A percentile compares a stretch with the other conserved stretches of the same genome.
phyloP scores from a whole-genome alignment of 768 basidiomycete genomes.

The Phanerochaete sordida region DNA sequence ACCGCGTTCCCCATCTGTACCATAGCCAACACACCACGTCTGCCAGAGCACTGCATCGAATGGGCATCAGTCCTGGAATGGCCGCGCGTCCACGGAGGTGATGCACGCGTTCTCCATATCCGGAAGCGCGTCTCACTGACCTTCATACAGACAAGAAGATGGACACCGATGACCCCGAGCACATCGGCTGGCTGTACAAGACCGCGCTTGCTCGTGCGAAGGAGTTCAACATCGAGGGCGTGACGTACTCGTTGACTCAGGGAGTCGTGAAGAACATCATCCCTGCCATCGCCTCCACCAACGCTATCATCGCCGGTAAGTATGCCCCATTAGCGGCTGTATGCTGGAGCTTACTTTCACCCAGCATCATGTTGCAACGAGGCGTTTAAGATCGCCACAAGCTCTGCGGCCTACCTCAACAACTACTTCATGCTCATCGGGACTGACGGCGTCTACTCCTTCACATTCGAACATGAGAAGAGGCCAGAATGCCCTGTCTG shows the following conservation, averaged over 20 bases:
- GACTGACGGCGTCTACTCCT: slow-evolving; percentile 94
- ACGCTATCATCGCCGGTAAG: slow-evolving; percentile 94
- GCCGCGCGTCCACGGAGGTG: slow-evolving; percentile 91
- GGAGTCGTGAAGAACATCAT: slow-evolving; percentile 99
- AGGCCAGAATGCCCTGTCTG: slow-evolving; percentile 95
- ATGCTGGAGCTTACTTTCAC: not conserved
- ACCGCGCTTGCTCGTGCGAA: slow-evolving; percentile 78
- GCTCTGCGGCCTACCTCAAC: slow-evolving; percentile 89
- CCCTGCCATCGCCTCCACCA: slow-evolving; percentile 97
- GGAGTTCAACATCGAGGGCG: slow-evolving; percentile 96
- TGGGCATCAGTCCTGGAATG: slow-evolving; percentile 99
- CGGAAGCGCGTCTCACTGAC: not conserved
- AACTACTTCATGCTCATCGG: slow-evolving; percentile 99
- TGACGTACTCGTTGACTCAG: slow-evolving; percentile 96
- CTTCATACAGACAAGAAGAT: slow-evolving; percentile 76
- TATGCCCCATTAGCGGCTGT: not conserved
- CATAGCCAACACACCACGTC: slow-evolving; percentile 95
- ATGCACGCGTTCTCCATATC: slow-evolving; percentile 13
- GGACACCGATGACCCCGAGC: slow-evolving; percentile 96
- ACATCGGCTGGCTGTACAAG: slow-evolving; percentile 91
- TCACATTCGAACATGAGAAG: slow-evolving; percentile 94
- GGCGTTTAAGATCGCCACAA: slow-evolving; percentile 98
- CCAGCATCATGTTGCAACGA: slow-evolving; percentile 96
- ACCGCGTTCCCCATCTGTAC: slow-evolving; percentile 98
- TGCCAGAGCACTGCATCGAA: slow-evolving; percentile 98